Base-by-base conservation (phyloP, 1,284 basidiomycete species). In the Macrocybe sp. region DNA sequence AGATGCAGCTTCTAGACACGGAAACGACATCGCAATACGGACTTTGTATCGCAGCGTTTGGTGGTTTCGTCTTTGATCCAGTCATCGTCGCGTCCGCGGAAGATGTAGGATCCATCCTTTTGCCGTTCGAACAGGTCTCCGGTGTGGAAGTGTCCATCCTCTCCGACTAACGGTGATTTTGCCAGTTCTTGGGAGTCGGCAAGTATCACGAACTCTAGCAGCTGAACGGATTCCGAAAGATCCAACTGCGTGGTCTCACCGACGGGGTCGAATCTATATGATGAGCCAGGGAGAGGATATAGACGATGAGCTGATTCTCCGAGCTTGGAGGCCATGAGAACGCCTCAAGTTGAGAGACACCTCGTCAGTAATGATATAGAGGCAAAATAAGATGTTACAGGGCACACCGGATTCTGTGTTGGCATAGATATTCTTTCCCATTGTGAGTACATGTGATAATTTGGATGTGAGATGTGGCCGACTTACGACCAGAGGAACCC, bases 51-150 rank as follows among this genome's bases (percentile, higher is more conserved):
- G 57, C 76, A 79, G 35, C 74, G 68, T 45, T 76, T 62, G 48
- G 74, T 75, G 60, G 72, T 79, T 54, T 77, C 71, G 31, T 73
- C 75, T 59, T 81, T 79, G 61, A 82, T 80, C 79, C 79, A 82
- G 55, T 82, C 79, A 55, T 81, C 78, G 52, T 78, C 71, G 32
- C 79, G 68, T 10, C 79, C 79, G 47, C 75, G 70, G 55, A 74
- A 78, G 11, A 76, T 55, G 55, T 78, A 81, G 38, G 59, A 54
- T 2, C 76, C 76, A 12, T 74, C 70, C n/a, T 64, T 57, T 10
- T 67, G 63, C 56, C 77, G 72, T 45, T 74, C 61, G 65, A 81
- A 81, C 12, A 82, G 64, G 56, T 82, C 79, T 11, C 79, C 79
- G 29, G 79, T 82, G 62, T 79, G 77, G 59, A 75, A 80, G 55